A percentile compares a stretch with the other conserved stretches of the same genome.
These are phyloP conservation scores for Ophiostoma ulmi DNA, from an alignment of 2,329 filamentous ascomycete genomes.

Conservation along the genomic window DNA sequence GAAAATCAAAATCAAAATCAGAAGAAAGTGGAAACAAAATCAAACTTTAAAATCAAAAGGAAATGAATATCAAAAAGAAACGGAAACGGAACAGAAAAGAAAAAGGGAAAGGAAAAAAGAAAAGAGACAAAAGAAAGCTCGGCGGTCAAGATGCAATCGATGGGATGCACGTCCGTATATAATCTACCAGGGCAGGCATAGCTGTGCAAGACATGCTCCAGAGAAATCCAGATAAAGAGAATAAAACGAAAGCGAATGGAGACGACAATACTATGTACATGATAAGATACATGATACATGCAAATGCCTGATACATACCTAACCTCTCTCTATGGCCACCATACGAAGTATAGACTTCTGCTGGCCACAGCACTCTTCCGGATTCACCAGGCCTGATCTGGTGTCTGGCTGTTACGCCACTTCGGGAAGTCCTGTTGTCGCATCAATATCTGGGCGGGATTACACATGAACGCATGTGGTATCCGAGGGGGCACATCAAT, in stretches of 20 bases:
- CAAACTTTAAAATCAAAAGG: background rate
- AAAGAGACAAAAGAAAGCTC: constrained; percentile 5
- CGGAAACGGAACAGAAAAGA: background rate
- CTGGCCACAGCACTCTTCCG: background rate
- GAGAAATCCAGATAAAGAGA: background rate
- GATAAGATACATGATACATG: constrained; percentile 2
- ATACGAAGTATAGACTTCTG: background rate
- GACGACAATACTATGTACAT: background rate
- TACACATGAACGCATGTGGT: constrained; percentile 5
- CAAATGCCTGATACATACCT: background rate
- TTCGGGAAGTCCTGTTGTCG: constrained; percentile 7
- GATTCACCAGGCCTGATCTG: background rate
- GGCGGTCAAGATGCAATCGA: constrained; percentile 8
- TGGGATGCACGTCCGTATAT: constrained; percentile 19
- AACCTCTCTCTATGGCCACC: background rate
- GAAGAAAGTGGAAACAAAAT: background rate
- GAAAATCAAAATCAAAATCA: background rate
- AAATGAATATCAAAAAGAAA: background rate
- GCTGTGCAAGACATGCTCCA: constrained; percentile 10
- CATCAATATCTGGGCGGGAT: constrained; percentile 16
- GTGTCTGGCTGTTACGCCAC: constrained; percentile 9
- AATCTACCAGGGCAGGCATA: constrained; percentile 4
- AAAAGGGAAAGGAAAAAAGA: background rate
- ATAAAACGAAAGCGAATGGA: background rate
- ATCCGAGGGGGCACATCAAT: constrained; percentile 4